phyloP scores from a whole-genome alignment of 768 basidiomycete genomes.

The Fibroporia radiculosa region DNA sequence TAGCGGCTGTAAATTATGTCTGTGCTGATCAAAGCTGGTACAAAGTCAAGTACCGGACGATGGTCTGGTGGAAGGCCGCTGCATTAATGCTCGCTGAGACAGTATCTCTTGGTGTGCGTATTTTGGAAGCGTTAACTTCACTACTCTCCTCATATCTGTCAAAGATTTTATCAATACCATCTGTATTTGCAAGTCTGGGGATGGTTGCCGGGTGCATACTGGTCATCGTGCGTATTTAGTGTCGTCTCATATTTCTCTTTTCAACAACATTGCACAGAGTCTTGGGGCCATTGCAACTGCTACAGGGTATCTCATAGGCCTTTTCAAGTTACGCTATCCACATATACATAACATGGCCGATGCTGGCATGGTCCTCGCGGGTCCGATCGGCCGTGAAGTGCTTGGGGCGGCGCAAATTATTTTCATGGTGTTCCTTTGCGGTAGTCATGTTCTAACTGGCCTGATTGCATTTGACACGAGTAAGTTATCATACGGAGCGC shows the following conservation, averaged over 20 bases:
- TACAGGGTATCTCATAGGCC: slow-evolving; percentile 22
- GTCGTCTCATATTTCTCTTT: background rate
- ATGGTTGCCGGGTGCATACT: slow-evolving; percentile 22
- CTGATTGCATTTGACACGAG: slow-evolving; percentile 25
- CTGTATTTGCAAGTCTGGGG: slow-evolving; percentile 20
- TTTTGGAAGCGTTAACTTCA: background rate
- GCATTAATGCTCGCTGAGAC: slow-evolving; percentile 26
- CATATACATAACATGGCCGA: slow-evolving; percentile 28
- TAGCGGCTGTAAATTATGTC: background rate
- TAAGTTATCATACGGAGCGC: slow-evolving; percentile 4
- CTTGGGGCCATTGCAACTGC: slow-evolving; percentile 20
- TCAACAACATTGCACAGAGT: slow-evolving; percentile 6
- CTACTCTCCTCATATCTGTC: background rate
- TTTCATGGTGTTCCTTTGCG: slow-evolving; percentile 23
- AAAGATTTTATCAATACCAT: slow-evolving; percentile 24
- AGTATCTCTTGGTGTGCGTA: slow-evolving; percentile 22
- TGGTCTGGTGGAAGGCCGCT: slow-evolving; percentile 26
- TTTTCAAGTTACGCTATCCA: slow-evolving; percentile 24
- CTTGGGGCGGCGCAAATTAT: slow-evolving; percentile 23
- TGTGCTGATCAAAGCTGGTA: background rate
- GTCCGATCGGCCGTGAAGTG: slow-evolving; percentile 23
- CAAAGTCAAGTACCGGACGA: slow-evolving; percentile 23
- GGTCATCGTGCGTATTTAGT: slow-evolving; percentile 14
- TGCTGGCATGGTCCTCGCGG: slow-evolving; percentile 22
- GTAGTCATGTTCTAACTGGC: slow-evolving; percentile 24